phyloP scores from a whole-genome alignment of 2,329 filamentous ascomycete species.

The Scorias spongiosa region DNA sequence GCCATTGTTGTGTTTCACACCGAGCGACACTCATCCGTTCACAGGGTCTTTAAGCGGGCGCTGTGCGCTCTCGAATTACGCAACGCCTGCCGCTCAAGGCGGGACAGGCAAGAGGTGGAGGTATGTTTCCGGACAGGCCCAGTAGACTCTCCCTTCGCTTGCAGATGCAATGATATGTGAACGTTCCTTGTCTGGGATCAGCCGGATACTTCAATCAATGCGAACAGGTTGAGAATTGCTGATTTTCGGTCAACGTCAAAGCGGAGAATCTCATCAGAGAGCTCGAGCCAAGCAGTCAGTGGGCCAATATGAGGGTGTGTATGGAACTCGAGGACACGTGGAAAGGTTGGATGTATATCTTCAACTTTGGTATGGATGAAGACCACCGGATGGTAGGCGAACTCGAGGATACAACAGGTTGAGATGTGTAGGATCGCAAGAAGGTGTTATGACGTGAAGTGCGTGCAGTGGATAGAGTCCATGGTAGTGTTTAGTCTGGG shows the following conservation, averaged over 20 bases:
- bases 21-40: background rate
- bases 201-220: too few species aligned
- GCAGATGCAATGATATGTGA: too few species aligned
- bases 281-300: background rate
- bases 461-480: background rate
- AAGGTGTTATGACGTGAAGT: background rate
- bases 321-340: background rate
- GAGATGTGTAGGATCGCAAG: too few species aligned
- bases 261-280: background rate
- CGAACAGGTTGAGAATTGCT: background rate
- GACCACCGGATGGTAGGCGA: too few species aligned
- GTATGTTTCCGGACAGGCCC: too few species aligned
- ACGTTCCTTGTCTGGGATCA: too few species aligned
- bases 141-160: too few species aligned
- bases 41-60: too few species aligned
- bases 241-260: background rate
- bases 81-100: background rate
- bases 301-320: background rate
- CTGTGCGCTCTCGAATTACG: too few species aligned
- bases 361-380: background rate
- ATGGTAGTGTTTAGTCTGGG: background rate
- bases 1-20: slow-evolving; percentile 12
- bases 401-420: too few species aligned
- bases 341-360: background rate
- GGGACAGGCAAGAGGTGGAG: background rate